Conservation (phyloP, 257 asterid genomes). For the Hygrophila difformis region DNA sequence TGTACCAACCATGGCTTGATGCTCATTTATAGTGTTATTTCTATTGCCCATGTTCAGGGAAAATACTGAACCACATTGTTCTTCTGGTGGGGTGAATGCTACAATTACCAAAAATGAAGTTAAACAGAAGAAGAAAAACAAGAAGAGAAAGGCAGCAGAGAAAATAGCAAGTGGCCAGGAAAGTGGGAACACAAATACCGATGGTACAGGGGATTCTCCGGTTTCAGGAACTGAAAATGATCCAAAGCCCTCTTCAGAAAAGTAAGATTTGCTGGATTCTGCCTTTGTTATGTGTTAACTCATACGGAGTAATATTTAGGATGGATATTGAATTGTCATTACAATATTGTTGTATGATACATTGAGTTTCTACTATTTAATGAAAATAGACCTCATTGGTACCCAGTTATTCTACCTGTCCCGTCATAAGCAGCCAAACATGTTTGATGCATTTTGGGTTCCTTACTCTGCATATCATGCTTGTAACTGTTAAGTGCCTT, state of each 20-base stretch:
- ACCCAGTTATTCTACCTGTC: background rate
- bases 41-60: conserved; percentile 21
- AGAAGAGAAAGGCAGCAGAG: conserved; percentile 43
- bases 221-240: conserved; percentile 33
- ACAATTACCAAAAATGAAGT: conserved; percentile 23
- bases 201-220: conserved; percentile 22
- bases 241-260: conserved; percentile 31
- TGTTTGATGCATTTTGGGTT: background rate
- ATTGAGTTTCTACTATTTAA: no score
- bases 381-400: no score
- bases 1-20: no score
- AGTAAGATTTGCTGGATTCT: conserved; percentile 36
- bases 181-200: conserved; percentile 19
- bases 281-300: background rate
- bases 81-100: conserved; percentile 21
- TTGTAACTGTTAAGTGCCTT: background rate
- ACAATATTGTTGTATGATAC: background rate
- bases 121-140: conserved; percentile 47
- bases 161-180: conserved; percentile 29
- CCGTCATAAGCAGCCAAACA: background rate
- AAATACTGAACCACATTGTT: conserved; percentile 12
- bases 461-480: background rate
- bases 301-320: background rate
- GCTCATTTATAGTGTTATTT: no score
- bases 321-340: background rate